A percentile compares a stretch with the other conserved stretches of the same genome.
phyloP scores from a whole-genome alignment of 108 stramenopile genomes.

The Cyclotella kingstonii region DNA sequence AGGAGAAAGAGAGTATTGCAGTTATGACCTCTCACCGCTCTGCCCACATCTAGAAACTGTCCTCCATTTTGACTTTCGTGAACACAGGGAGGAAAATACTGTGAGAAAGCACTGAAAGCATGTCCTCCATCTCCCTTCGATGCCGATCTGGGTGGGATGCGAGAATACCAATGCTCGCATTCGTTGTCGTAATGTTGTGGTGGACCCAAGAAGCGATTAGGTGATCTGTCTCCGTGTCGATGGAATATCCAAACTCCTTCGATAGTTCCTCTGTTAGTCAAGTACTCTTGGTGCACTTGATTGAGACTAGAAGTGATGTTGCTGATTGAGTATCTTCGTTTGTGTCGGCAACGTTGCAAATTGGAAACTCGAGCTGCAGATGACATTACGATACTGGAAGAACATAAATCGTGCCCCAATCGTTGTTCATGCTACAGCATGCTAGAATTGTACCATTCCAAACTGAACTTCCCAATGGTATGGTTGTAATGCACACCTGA shows the following conservation, averaged over 20 bases:
- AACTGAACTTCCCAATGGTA: too few relatives aligned
- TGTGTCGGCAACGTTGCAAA: not conserved
- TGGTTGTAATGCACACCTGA: too few relatives aligned
- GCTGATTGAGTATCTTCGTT: not conserved
- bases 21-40: constrained; percentile 6
- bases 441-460: too few relatives aligned
- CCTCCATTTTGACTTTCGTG: constrained; percentile 4
- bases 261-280: constrained; percentile 48
- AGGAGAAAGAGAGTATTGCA: constrained; percentile 47
- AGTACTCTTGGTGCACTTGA: too few relatives aligned
- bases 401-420: too few relatives aligned
- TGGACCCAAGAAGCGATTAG: constrained; percentile 49
- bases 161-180: constrained; percentile 53
- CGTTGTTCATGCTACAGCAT: too few relatives aligned
- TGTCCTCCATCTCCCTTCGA: constrained; percentile 12
- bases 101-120: not conserved
- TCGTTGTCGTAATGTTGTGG: constrained; percentile 40
- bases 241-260: constrained; percentile 72
- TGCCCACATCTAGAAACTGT: constrained; percentile 4
- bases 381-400: too few relatives aligned
- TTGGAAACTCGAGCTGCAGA: too few relatives aligned
- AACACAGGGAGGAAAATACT: constrained; percentile 1
- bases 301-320: too few relatives aligned
- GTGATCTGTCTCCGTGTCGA: constrained; percentile 77
- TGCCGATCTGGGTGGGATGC: constrained; percentile 36